Conservation (phyloP, 2,329 filamentous ascomycete species). For the Aspergillus clavatus region DNA sequence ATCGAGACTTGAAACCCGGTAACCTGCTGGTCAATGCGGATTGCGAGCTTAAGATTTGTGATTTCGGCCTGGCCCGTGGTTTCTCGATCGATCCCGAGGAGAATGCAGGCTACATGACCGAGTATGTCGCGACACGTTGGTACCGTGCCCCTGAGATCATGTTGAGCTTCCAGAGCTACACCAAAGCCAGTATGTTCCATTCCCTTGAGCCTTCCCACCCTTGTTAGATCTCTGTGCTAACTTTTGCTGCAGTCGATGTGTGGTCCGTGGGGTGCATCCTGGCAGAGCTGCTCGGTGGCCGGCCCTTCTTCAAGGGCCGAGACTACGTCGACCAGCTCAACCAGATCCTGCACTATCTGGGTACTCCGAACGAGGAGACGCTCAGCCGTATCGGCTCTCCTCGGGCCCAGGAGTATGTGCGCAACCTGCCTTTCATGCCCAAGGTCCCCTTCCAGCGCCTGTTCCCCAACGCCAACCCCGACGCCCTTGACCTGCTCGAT, state of each 20-base stretch:
- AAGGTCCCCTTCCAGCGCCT: slow-evolving; percentile 85
- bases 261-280: slow-evolving; percentile 99
- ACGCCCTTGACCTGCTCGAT: slow-evolving; percentile 91
- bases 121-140: slow-evolving; percentile 98
- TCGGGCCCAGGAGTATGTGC: slow-evolving; percentile 95
- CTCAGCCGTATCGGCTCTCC: slow-evolving; percentile 89
- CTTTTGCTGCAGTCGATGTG: slow-evolving; percentile 71
- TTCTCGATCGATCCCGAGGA: slow-evolving; percentile 97
- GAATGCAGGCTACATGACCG: slow-evolving; percentile 99
- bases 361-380: slow-evolving; percentile 93
- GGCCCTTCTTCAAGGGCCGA: slow-evolving; percentile 97
- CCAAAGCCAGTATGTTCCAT: slow-evolving; percentile 86
- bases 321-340: slow-evolving; percentile 99
- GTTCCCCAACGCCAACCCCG: slow-evolving; percentile 92
- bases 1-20: slow-evolving; percentile 94
- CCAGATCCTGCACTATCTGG: slow-evolving; percentile 96
- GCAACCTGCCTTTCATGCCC: slow-evolving; percentile 90
- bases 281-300: slow-evolving; percentile 88
- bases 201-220: slow-evolving; percentile 3
- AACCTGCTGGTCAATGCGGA: slow-evolving; percentile 98
- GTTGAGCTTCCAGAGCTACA: slow-evolving; percentile 99
- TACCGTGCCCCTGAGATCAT: slow-evolving; percentile 99
- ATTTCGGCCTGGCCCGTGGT: slow-evolving; percentile 92
- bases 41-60: slow-evolving; percentile 98
- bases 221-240: slow-evolving; percentile 4